Conservation (phyloP, 2,329 filamentous ascomycete genomes). For the Pseudocercospora crystallina region DNA sequence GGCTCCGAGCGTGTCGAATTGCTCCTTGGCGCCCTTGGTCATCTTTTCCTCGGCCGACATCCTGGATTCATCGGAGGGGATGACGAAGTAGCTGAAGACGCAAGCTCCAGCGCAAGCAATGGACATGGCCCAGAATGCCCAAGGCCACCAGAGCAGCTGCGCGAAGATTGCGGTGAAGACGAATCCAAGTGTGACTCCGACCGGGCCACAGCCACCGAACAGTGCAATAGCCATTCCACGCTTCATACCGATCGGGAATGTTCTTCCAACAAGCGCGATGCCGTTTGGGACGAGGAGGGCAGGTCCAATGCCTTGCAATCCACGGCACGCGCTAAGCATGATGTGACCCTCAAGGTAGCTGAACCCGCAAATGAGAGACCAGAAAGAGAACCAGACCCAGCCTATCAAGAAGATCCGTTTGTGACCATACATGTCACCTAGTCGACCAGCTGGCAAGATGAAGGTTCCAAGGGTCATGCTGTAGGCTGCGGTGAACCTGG, state of each 20-base stretch:
- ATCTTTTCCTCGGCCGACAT: conserved; percentile 3
- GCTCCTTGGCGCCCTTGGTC: not conserved
- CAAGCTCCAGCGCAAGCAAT: conserved; percentile 22
- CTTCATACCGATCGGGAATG: conserved; percentile 34
- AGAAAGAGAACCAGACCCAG: conserved; percentile 40
- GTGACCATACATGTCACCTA: conserved; percentile 45
- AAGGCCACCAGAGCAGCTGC: conserved; percentile 33
- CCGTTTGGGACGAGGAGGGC: conserved; percentile 39
- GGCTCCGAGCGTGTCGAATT: conserved; percentile 29
- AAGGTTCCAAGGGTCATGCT: conserved; percentile 44
- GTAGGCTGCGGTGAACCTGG: conserved; percentile 40
- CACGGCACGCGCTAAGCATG: conserved; percentile 36
- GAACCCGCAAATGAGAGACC: conserved; percentile 41
- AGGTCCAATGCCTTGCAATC: conserved; percentile 41
- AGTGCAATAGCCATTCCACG: conserved; percentile 39
- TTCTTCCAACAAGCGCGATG: conserved; percentile 37
- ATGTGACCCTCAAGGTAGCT: conserved; percentile 35
- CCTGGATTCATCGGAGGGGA: conserved; percentile 21
- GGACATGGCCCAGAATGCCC: conserved; percentile 29
- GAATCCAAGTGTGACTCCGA: conserved; percentile 34
- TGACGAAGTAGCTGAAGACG: conserved; percentile 23
- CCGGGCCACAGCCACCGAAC: conserved; percentile 37
- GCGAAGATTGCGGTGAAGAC: conserved; percentile 35
- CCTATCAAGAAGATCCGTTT: conserved; percentile 41
- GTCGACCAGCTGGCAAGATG: conserved; percentile 43